These are phyloP conservation scores for Cyclotella choctawhatcheeana DNA, from an alignment of 108 stramenopile species.

Conservation along the genomic window DNA sequence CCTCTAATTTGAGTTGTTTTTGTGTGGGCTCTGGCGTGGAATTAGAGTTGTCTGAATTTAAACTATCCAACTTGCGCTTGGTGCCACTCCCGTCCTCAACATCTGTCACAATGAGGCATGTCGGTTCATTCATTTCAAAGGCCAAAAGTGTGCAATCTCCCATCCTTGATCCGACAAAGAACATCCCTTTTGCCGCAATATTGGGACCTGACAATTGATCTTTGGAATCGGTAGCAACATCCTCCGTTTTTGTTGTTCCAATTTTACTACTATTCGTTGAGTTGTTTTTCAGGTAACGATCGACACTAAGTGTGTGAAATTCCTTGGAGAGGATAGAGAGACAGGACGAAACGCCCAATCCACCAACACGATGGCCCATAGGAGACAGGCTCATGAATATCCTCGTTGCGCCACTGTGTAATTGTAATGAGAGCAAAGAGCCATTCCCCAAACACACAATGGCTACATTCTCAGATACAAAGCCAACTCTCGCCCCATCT, in stretches of 20 bases:
- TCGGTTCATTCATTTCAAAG: slow-evolving; percentile 62
- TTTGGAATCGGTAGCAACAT: slow-evolving; percentile 7
- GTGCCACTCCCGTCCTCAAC: slow-evolving; percentile 5
- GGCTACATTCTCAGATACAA: slow-evolving; percentile 59
- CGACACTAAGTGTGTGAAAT: slow-evolving; percentile 22
- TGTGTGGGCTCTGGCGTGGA: slow-evolving; percentile 23
- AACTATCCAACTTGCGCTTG: slow-evolving; percentile 37
- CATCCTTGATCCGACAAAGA: slow-evolving; percentile 82
- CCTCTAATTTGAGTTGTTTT: slow-evolving; percentile 28
- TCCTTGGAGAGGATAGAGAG: slow-evolving; percentile 47
- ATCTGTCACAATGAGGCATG: slow-evolving; percentile 34
- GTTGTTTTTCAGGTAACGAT: slow-evolving; percentile 26
- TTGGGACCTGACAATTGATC: slow-evolving; percentile 14
- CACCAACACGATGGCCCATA: slow-evolving; percentile 65
- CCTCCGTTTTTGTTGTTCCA: slow-evolving; percentile 1
- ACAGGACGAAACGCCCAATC: slow-evolving; percentile 68
- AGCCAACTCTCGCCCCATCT: slow-evolving; percentile 69
- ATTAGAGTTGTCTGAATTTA: slow-evolving; percentile 12
- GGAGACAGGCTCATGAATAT: slow-evolving; percentile 66
- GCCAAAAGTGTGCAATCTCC: slow-evolving; percentile 83
- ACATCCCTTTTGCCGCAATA: slow-evolving; percentile 58
- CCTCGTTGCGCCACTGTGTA: slow-evolving; percentile 21
- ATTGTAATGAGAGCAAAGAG: slow-evolving; percentile 68
- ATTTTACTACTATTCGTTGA: background rate
- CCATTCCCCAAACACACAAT: slow-evolving; percentile 70